Percentiles rank a stretch among this genome's conserved stretches.
These are phyloP conservation scores for Malassezia sympodialis DNA, from an alignment of 1,284 basidiomycete genomes.

Conservation along the genomic window DNA sequence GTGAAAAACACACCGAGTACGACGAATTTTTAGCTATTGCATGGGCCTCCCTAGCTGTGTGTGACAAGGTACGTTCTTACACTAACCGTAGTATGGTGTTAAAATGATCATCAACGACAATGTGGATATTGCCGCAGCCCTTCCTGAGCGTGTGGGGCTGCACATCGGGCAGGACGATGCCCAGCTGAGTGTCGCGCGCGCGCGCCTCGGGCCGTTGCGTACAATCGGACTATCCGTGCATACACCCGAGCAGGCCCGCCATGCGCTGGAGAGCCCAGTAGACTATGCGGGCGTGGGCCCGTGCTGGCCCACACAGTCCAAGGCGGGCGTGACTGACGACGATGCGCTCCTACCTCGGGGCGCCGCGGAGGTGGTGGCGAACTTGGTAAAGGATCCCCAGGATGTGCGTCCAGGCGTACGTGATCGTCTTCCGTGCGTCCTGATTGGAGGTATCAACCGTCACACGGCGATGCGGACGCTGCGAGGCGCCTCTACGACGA, in stretches of 20 bases:
- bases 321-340: conserved; percentile 40
- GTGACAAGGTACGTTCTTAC: conserved; percentile 54
- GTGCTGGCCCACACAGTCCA: conserved; percentile 47
- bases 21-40: conserved; percentile 67
- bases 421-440: conserved; percentile 30
- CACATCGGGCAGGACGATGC: conserved; percentile 89
- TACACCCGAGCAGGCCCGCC: conserved; percentile 48
- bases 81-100: conserved; percentile 56
- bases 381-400: conserved; percentile 8
- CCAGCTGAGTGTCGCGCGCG: conserved; percentile 59
- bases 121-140: conserved; percentile 30
- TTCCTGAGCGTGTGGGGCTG: conserved; percentile 60
- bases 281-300: conserved; percentile 79
- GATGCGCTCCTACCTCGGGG: conserved; percentile 31
- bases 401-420: neutral
- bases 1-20: conserved; percentile 29
- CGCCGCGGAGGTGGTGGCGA: conserved; percentile 26
- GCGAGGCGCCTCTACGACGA: conserved; percentile 23
- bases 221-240: conserved; percentile 76
- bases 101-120: conserved; percentile 71
- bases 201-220: conserved; percentile 57
- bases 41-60: conserved; percentile 61
- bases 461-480: conserved; percentile 34
- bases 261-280: conserved; percentile 52
- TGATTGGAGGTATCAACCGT: conserved; percentile 43